phyloP scores from a whole-genome alignment of 208 protist species.

The Leishmania mexicana region DNA sequence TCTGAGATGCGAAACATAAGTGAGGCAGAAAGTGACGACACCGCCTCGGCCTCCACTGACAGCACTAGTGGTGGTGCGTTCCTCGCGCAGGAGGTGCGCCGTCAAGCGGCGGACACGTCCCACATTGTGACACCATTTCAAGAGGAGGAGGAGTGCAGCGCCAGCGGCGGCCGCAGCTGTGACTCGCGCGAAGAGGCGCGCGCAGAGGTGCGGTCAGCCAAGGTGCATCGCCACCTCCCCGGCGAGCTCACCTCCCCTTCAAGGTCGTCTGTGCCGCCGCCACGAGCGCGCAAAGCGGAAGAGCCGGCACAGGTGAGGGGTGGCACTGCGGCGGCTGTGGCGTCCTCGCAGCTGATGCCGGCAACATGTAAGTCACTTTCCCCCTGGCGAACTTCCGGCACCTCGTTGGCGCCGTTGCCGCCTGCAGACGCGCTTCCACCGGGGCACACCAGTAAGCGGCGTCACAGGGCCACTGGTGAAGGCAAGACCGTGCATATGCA shows the following conservation, averaged over 20 bases:
- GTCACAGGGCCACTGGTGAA: background rate
- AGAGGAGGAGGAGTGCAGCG: slow-evolving; percentile 10
- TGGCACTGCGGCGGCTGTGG: background rate
- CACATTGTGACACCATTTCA: slow-evolving; percentile 37
- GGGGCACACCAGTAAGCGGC: background rate
- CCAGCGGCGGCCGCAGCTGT: background rate
- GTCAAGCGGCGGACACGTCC: slow-evolving; percentile 34
- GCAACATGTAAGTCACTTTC: background rate
- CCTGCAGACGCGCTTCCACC: background rate
- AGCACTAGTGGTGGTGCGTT: background rate
- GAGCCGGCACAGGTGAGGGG: background rate
- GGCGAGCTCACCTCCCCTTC: background rate
- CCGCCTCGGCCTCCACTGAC: background rate
- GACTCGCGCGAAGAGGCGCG: slow-evolving; percentile 2
- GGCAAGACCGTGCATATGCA: slow-evolving; percentile 17
- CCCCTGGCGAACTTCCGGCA: background rate
- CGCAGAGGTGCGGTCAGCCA: background rate
- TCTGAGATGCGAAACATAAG: slow-evolving; percentile 7
- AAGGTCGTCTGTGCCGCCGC: background rate
- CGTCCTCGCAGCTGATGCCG: background rate
- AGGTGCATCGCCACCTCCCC: slow-evolving; percentile 4
- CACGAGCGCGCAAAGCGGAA: background rate
- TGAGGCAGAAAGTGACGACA: background rate
- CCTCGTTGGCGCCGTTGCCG: background rate
- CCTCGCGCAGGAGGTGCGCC: slow-evolving; percentile 35